phyloP scores from a whole-genome alignment of 208 protist species.

The Leishmania lainsoni region DNA sequence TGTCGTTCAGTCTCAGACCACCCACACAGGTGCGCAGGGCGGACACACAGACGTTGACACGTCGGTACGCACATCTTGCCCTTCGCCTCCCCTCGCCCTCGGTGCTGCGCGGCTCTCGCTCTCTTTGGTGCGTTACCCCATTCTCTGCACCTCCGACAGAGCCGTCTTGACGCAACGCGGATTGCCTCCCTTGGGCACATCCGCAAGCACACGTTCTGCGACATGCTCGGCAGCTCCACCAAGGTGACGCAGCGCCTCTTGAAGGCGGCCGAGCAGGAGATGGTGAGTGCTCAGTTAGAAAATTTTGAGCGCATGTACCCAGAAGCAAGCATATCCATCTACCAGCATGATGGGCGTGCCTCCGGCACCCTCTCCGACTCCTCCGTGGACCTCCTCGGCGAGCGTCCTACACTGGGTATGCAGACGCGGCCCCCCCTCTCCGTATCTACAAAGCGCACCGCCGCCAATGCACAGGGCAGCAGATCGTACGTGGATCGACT shows the following conservation, averaged over 20 bases:
- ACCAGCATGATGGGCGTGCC: background rate
- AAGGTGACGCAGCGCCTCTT: background rate
- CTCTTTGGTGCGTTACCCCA: background rate
- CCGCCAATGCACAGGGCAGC: background rate
- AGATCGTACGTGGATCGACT: slow-evolving; percentile 11
- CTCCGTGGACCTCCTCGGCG: slow-evolving; percentile 1
- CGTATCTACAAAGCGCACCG: background rate
- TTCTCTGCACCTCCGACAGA: background rate
- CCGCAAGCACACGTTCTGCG: background rate
- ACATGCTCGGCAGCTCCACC: slow-evolving; percentile 6
- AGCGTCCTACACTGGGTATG: background rate
- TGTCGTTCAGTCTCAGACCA: background rate
- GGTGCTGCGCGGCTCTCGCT: background rate
- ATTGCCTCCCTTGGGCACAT: background rate
- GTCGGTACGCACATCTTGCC: background rate
- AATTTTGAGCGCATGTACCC: slow-evolving; percentile 19
- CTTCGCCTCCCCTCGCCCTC: background rate
- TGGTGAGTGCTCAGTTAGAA: slow-evolving; percentile 25
- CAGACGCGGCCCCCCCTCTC: background rate
- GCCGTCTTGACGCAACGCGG: background rate
- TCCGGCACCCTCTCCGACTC: slow-evolving; percentile 24
- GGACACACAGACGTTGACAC: background rate
- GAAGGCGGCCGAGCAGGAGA: slow-evolving; percentile 7
- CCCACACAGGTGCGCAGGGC: background rate
- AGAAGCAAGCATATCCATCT: background rate